phyloP scores from a whole-genome alignment of 1,284 basidiomycete genomes.

The Coniferiporia weirii region DNA sequence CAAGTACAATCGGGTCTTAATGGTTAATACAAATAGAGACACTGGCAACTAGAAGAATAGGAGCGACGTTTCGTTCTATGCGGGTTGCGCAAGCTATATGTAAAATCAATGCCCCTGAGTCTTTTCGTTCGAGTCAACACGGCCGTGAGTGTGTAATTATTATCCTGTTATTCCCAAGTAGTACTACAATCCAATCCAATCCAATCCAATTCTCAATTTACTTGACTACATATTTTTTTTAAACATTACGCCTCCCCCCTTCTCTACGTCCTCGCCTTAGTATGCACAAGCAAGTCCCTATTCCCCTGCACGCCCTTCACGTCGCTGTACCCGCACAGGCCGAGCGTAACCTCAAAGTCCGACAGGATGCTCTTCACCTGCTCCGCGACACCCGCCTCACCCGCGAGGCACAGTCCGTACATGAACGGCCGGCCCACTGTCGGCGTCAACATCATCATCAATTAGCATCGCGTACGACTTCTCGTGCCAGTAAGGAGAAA shows the following conservation, averaged over 20 bases:
- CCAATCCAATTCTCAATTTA: neutral
- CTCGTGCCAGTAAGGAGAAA: neutral
- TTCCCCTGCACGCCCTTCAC: constrained; percentile 32
- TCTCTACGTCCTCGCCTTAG: neutral
- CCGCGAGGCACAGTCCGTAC: constrained; percentile 49
- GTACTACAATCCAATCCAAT: neutral
- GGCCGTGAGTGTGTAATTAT: too few species aligned
- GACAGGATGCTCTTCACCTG: constrained; percentile 46
- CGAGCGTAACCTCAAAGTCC: constrained; percentile 51
- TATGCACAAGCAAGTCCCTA: neutral
- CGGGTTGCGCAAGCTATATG: too few species aligned
- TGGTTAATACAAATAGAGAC: too few species aligned
- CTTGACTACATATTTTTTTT: neutral
- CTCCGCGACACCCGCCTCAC: constrained; percentile 49
- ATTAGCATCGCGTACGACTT: too few species aligned
- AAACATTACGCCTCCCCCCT: neutral
- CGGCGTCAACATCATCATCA: neutral
- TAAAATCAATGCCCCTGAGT: too few species aligned
- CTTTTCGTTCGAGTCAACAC: too few species aligned
- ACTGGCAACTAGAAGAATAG: too few species aligned
- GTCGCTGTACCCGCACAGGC: constrained; percentile 36
- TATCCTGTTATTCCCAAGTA: too few species aligned
- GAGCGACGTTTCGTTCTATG: too few species aligned
- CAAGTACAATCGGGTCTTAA: too few species aligned
- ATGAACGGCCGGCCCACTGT: constrained; percentile 43